Base-by-base conservation (phyloP, 352 stramenopile genomes). In the Blastocystis sp. region DNA sequence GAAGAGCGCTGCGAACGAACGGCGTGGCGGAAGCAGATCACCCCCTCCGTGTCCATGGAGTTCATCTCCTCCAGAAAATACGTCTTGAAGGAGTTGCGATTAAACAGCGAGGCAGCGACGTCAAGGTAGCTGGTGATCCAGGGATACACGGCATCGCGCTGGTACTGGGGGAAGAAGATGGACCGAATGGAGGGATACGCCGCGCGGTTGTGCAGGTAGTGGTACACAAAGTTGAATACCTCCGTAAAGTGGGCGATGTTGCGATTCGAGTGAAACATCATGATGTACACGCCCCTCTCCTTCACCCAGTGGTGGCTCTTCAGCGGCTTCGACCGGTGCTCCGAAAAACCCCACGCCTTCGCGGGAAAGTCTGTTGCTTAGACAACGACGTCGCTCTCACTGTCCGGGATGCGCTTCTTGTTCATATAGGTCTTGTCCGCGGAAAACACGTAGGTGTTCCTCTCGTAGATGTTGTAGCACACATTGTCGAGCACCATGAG, bases 181-280 rank as follows among this genome's bases (percentile, higher is more conserved):
- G 41, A 52, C 11, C n/a, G 9, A 21, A 81, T 23, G 7, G 71
- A 21, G 19, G 45, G 71, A 38, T 81, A 81, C 11, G n/a, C 34
- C 3, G 43, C 2, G 10, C 41, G 45, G 38, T 81, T 52, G 41
- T 81, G 52, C 14, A 81, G 45, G 41, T 81, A 81, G 43, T 87
- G 77, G 34, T 64, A 87, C 9, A 87, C 77, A 52, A 77, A 87
- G 40, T 87, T 87, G 40, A 87, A 77, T 14, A 77, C 77, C 40
- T 87, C 77, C 14, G 62, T 77, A 23, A 87, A 77, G 59, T 81
- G 71, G 5, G 71, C 71, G 38, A 81, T 81, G 38, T 81, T 81
- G 43, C 71, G 71, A 21, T 81, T 81, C 5, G 71, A 81, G 38
- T 81, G 71, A 23, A 53, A 81, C 1, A 81, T 7, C 59, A 81